These are phyloP conservation scores for Casuarina cunninghamiana DNA, from an alignment of 306 rosid genomes.

Conservation along the genomic window DNA sequence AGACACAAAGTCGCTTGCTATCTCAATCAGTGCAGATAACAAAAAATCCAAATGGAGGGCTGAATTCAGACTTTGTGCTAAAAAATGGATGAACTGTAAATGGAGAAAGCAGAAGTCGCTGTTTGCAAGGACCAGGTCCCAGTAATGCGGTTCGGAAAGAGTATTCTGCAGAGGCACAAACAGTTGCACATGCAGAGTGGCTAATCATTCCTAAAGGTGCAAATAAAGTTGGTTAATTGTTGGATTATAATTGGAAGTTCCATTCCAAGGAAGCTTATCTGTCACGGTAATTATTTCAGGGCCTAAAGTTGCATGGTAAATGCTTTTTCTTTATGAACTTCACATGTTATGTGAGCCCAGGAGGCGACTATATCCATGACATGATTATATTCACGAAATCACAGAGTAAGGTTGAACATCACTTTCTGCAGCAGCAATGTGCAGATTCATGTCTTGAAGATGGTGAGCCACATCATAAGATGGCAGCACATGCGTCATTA, in stretches of 20 bases:
- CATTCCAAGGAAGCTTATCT: constrained; percentile 25
- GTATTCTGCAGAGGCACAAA: neutral
- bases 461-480: constrained; percentile 45
- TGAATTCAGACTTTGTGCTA: neutral
- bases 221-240: constrained; percentile 32
- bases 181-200: constrained; percentile 32
- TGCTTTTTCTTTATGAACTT: constrained; percentile 33
- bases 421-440: constrained; percentile 37
- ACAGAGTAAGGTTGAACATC: constrained; percentile 45
- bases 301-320: constrained; percentile 19
- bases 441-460: constrained; percentile 32
- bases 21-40: neutral
- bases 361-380: constrained; percentile 33
- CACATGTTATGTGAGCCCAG: constrained; percentile 55
- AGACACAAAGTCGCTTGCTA: neutral
- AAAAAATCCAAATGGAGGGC: no score
- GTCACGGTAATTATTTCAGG: constrained; percentile 30
- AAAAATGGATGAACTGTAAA: neutral
- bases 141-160: neutral
- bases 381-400: constrained; percentile 42
- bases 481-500: constrained; percentile 42
- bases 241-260: constrained; percentile 42
- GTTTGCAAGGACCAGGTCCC: neutral
- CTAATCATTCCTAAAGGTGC: constrained; percentile 23
- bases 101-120: neutral